Evolutionary conservation across 2,329 filamentous ascomycete genomes (phyloP).

Genomic region (Fusarium mundagurra): DNA sequence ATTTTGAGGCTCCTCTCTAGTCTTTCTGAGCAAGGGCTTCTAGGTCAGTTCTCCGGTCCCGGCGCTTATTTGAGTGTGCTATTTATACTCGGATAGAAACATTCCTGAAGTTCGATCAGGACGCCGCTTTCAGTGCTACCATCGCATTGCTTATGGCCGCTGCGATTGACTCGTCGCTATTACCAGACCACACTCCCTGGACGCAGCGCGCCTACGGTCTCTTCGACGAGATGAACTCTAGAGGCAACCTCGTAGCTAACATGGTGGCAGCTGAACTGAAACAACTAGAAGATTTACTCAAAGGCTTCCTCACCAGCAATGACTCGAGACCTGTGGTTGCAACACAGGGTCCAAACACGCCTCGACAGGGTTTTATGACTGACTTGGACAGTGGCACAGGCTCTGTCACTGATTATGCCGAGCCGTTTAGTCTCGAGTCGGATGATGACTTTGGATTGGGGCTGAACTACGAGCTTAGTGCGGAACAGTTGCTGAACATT

Average conservation of each 20-base stretch:
- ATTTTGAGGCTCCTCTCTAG: conserved; percentile 22
- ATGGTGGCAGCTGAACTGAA: conserved; percentile 44
- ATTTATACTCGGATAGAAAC: conserved; percentile 5
- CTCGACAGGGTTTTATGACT: background rate
- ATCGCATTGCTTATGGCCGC: conserved; percentile 52
- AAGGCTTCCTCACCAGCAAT: background rate
- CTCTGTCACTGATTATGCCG: background rate
- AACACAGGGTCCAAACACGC: background rate
- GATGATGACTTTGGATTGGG: conserved; percentile 11
- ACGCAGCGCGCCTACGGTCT: conserved; percentile 53
- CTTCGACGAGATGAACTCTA: conserved; percentile 57
- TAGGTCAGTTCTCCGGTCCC: conserved; percentile 2
- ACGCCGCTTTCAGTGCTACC: conserved; percentile 43
- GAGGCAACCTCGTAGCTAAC: conserved; percentile 56
- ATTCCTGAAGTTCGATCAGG: conserved; percentile 23
- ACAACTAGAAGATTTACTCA: conserved; percentile 15
- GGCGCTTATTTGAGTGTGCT: accelerated
- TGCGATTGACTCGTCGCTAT: conserved; percentile 48
- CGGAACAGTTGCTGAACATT: conserved; percentile 33
- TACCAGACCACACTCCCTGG: conserved; percentile 50
- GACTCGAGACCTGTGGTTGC: background rate
- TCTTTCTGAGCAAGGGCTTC: conserved; percentile 27
- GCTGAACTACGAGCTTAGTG: conserved; percentile 32
- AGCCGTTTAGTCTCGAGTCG: conserved; percentile 1
- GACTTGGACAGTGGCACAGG: background rate